Percentiles rank a stretch among this genome's conserved stretches.
Evolutionary conservation across 352 stramenopile genomes (phyloP).

Genomic region (Phytopythium montanum): DNA sequence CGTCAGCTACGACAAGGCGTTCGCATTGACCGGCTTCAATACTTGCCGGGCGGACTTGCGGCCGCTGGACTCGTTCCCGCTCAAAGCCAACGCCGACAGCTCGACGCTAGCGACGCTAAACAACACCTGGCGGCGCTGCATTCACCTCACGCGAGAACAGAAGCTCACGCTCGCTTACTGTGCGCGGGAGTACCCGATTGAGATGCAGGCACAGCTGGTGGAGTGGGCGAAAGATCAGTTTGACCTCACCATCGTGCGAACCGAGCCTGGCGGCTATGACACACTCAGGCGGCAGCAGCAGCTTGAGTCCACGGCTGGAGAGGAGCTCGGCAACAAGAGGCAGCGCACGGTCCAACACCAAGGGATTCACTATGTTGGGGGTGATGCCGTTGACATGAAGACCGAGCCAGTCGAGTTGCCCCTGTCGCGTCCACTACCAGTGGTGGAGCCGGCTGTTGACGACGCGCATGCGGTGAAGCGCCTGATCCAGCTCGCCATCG

Average conservation of each 20-base stretch:
- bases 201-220: slow-evolving; percentile 66
- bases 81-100: no score
- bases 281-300: slow-evolving; percentile 69
- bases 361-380: slow-evolving; percentile 42
- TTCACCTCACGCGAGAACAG: slow-evolving; percentile 75
- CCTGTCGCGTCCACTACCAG: slow-evolving; percentile 35
- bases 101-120: no score
- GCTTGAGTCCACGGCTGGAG: slow-evolving; percentile 69
- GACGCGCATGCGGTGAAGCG: slow-evolving; percentile 59
- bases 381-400: slow-evolving; percentile 5
- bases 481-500: slow-evolving; percentile 50
- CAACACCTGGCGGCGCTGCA: no score
- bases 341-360: slow-evolving; percentile 70
- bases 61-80: no score
- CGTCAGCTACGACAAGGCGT: no score
- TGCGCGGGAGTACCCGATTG: slow-evolving; percentile 62
- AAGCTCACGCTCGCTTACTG: slow-evolving; percentile 76
- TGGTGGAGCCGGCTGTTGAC: slow-evolving; percentile 15
- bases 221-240: slow-evolving; percentile 76
- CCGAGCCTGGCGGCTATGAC: slow-evolving; percentile 75
- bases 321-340: slow-evolving; percentile 74
- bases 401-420: slow-evolving; percentile 46
- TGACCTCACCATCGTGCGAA: slow-evolving; percentile 46
- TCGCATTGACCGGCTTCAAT: no score
- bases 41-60: no score